Conservation (phyloP, 2,329 filamentous ascomycete species). For the Phaeosphaeriaceae sp. region DNA sequence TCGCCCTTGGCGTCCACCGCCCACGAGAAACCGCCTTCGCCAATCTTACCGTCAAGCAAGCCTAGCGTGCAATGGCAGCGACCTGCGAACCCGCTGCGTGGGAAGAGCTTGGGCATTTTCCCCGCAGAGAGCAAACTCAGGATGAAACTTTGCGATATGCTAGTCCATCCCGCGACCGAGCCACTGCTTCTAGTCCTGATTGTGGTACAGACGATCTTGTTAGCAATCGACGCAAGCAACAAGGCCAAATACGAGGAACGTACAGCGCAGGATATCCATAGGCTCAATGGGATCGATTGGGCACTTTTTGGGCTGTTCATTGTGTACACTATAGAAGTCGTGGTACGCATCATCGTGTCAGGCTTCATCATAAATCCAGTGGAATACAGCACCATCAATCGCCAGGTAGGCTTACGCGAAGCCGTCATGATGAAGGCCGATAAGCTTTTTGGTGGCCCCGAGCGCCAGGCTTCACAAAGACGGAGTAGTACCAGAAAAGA, state of each 20-base stretch:
- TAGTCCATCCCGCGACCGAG: conserved; percentile 87
- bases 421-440: conserved; percentile 79
- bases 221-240: conserved; percentile 80
- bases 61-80: conserved; percentile 53
- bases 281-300: conserved; percentile 79
- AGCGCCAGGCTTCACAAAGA: conserved; percentile 73
- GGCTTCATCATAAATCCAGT: conserved; percentile 89
- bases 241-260: conserved; percentile 68
- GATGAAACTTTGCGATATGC: conserved; percentile 76
- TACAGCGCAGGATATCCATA: conserved; percentile 61
- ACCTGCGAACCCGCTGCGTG: conserved; percentile 77
- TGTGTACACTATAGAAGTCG: conserved; percentile 86
- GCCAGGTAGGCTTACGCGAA: conserved; percentile 74
- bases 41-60: conserved; percentile 23
- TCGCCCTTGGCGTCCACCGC: conserved; percentile 35
- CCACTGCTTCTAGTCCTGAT: conserved; percentile 87
- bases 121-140: conserved; percentile 78
- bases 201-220: conserved; percentile 83
- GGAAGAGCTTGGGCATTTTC: conserved; percentile 86
- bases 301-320: conserved; percentile 82
- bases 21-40: conserved; percentile 49
- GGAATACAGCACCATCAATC: conserved; percentile 91
- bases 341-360: conserved; percentile 87
- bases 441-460: conserved; percentile 76
- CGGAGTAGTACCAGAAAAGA: conserved; percentile 52